A percentile compares a stretch with the other conserved stretches of the same genome.
These are phyloP conservation scores for Penicillium polonicum DNA, from an alignment of 2,329 filamentous ascomycete species.

Conservation along the genomic window DNA sequence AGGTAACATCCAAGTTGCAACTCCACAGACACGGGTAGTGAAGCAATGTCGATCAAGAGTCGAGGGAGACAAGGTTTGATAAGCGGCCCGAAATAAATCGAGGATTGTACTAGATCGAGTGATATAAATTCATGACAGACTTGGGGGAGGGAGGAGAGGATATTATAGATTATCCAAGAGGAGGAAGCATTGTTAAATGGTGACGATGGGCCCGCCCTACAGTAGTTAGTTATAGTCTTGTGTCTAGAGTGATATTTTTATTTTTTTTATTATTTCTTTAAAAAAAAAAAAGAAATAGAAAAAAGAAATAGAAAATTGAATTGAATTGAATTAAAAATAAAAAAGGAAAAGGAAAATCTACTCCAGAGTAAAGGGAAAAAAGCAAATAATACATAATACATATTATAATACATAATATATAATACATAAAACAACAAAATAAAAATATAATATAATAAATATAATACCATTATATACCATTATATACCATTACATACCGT, in stretches of 20 bases:
- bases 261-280: background rate
- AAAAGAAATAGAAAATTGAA: background rate
- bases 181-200: constrained; percentile 5
- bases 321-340: constrained; percentile 1
- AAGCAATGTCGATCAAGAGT: background rate
- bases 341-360: background rate
- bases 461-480: background rate
- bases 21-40: background rate
- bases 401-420: background rate
- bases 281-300: background rate
- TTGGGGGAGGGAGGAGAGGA: constrained; percentile 9
- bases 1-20: constrained; percentile 15
- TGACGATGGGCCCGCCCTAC: constrained; percentile 13
- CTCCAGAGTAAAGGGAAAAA: constrained; percentile 1
- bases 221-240: constrained; percentile 14
- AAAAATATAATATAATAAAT: background rate
- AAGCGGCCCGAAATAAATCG: background rate
- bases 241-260: constrained; percentile 9
- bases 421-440: constrained; percentile 6
- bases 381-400: constrained; percentile 6
- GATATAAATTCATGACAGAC: constrained; percentile 5
- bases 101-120: background rate
- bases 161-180: constrained; percentile 21
- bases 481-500: constrained; percentile 9
- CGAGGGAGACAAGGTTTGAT: background rate